Evolutionary conservation across 441 rosid species (phyloP), one percentile per base, ranked within the genome.

Genomic region (Populus trichocarpa): DNA sequence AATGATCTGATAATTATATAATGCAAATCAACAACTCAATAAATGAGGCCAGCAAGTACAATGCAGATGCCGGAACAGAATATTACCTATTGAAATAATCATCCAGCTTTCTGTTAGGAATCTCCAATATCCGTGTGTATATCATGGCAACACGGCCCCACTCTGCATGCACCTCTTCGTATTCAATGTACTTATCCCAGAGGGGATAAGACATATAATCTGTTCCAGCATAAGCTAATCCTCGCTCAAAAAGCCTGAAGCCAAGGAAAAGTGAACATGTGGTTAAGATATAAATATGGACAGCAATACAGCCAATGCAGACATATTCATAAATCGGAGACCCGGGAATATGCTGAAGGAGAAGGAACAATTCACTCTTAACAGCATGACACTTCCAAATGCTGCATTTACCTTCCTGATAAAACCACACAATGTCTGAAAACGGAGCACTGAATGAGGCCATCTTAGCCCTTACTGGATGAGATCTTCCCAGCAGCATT

Each of bases 101-200:
- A 85, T 96, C 99, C 22, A 96, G 83, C 50, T 90, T 92, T 81
- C 89, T 92, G 84, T 89, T 93, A 25, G 98, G 98, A 88, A 85
- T 88, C 87, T 94, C 98, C 74, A 96, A 81, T 76, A 94, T 88
- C 84, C 93, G 89, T 28, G 95, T 89, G 83, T 94, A 96, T 46
- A 96, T 93, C 83, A 80, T 69, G 77, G 96, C 94, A 81, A 94
- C 88, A 22, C 86, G 85, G 79, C 90, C 83, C 99, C 98, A 96
- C 75, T 93, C 92, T 80, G 90, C 93, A 83, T 92, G 98, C 91
- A 87, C 85, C 82, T 93, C 95, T 78, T 94, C 99, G 64, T 92
- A 93, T 85, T 94, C 99, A 36, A 96, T 90, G 83, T 94, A 96
- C 75, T 92, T 94, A 80, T 94, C 99, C 99, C 99, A 96, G 25